These are phyloP conservation scores for Agaricus blazei DNA, from an alignment of 768 basidiomycete genomes.

Conservation along the genomic window DNA sequence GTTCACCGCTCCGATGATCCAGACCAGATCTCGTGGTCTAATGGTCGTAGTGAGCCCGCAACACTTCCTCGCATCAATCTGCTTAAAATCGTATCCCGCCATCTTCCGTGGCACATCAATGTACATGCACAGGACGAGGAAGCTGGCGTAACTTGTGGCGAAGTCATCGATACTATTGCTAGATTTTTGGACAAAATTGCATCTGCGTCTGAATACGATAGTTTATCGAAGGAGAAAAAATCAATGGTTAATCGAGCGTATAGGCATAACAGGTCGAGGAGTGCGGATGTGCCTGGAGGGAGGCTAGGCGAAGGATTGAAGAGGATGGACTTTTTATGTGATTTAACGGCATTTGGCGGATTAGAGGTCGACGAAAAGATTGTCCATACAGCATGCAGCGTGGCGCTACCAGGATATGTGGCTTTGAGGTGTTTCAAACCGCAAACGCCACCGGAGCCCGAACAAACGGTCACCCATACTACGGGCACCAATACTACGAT, in stretches of 20 bases:
- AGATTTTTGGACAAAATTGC: slow-evolving; percentile 46
- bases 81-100: slow-evolving; percentile 51
- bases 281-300: slow-evolving; percentile 23
- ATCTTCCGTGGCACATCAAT: slow-evolving; percentile 77
- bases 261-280: slow-evolving; percentile 67
- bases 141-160: slow-evolving; percentile 66
- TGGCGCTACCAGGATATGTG: slow-evolving; percentile 52
- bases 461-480: no score
- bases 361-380: slow-evolving; percentile 40
- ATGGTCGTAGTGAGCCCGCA: slow-evolving; percentile 64
- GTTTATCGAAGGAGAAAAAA: slow-evolving; percentile 28
- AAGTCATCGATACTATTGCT: slow-evolving; percentile 57
- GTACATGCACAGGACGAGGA: slow-evolving; percentile 56
- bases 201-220: slow-evolving; percentile 47
- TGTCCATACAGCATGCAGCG: slow-evolving; percentile 41
- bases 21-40: slow-evolving; percentile 56
- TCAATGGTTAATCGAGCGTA: slow-evolving; percentile 48
- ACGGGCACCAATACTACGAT: no score
- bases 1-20: slow-evolving; percentile 62
- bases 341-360: slow-evolving; percentile 60
- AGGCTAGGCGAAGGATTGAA: slow-evolving; percentile 56
- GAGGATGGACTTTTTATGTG: slow-evolving; percentile 61
- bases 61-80: slow-evolving; percentile 64
- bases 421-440: slow-evolving; percentile 41
- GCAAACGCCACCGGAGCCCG: no score